phyloP scores from a whole-genome alignment of 1,284 basidiomycete genomes.

The Salmacisia buchloeana region DNA sequence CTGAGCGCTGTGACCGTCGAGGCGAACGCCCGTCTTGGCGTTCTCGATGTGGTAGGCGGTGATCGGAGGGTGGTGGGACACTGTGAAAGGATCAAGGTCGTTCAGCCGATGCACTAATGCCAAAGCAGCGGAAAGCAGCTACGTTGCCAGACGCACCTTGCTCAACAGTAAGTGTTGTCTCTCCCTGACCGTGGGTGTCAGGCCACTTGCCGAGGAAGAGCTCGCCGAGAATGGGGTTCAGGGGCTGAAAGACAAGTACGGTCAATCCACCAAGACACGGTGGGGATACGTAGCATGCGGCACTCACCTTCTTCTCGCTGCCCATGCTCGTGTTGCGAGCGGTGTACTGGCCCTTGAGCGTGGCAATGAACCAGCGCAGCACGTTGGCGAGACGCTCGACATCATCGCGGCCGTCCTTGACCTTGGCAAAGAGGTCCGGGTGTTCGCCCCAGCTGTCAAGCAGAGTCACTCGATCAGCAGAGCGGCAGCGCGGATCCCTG shows the following conservation, averaged over 20 bases:
- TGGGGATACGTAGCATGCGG: background rate
- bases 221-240: conserved; percentile 86
- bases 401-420: conserved; percentile 39
- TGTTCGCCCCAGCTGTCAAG: conserved; percentile 46
- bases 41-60: conserved; percentile 69
- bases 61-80: conserved; percentile 59
- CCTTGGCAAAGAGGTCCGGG: conserved; percentile 37
- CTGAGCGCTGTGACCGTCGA: conserved; percentile 88
- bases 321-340: conserved; percentile 58
- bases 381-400: conserved; percentile 48
- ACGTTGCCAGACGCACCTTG: conserved; percentile 65
- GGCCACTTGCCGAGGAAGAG: conserved; percentile 92
- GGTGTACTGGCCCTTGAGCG: conserved; percentile 90
- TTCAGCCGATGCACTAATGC: background rate
- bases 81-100: conserved; percentile 50
- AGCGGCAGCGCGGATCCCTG: background rate
- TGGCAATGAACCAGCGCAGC: conserved; percentile 54
- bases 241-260: conserved; percentile 59
- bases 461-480: background rate
- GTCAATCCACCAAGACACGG: background rate
- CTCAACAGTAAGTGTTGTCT: conserved; percentile 82
- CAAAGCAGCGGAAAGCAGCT: conserved; percentile 56
- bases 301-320: conserved; percentile 83
- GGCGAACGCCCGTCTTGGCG: conserved; percentile 67
- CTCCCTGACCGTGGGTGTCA: conserved; percentile 69